Base-by-base conservation (phyloP, 2,329 filamentous ascomycete species). In the Venturiaceae sp. region DNA sequence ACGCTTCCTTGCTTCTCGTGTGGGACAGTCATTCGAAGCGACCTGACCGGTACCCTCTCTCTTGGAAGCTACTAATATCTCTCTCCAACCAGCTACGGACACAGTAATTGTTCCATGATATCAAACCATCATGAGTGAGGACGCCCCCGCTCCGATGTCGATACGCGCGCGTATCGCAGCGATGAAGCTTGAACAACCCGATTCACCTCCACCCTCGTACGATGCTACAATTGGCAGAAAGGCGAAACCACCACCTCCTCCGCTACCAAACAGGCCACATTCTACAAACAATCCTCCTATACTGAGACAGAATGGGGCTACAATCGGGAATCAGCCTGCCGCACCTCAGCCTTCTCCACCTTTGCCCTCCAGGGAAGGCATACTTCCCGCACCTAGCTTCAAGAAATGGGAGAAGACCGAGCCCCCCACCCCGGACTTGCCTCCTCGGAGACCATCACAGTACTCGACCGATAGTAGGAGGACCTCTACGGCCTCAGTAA, bases 131-230 rank as follows among this genome's bases (percentile, higher is more conserved):
- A 53, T 53, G 52, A 53, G 32, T n/a, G 52, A 53, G 19, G 34
- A 52, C 28, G 36, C 55, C 14, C 39, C 44, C 11, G 41, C 30
- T 32, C 55, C 55, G 28, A 53, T 55, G 3, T 73, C 74, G 21
- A 75, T 79, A 64, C 72, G 72, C 61, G 71, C 74, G 53, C 74
- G 77, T 60, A 78, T 79, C 58, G 76, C 76, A 2, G 72, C 74
- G 2, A 65, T 79, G 55, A 77, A 78, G 62, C 68, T 78, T 41
- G 71, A 76, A 47, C 71, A 78, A 61, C 72, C 74, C 16, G 64
- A 64, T 34, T 62, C 65, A 4, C 65, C 70, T 53, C 69, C 74
- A 30, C 64, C 69, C 6, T 71, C 69, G 19, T 60, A 60, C 52
- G 60, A 60, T 11, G 65, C 68, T 36, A 65, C 69, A 19, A 60